A percentile compares a stretch with the other conserved stretches of the same genome.
phyloP scores from a whole-genome alignment of 495 filamentous ascomycete species.

The Daldinia grandis region DNA sequence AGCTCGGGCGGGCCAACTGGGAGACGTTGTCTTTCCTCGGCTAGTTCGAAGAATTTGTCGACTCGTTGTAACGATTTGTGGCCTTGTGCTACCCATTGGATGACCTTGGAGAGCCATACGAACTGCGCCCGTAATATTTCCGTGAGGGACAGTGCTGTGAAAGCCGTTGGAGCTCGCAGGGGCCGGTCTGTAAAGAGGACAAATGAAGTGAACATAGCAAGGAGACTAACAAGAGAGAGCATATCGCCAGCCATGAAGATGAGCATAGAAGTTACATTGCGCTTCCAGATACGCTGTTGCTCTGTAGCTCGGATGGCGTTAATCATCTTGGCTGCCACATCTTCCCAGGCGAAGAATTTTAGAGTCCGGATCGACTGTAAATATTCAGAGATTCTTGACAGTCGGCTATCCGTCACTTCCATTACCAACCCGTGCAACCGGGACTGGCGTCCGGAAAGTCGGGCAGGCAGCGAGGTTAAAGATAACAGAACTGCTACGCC shows the following conservation, averaged over 20 bases:
- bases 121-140: slow-evolving; percentile 5
- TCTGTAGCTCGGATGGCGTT: background rate
- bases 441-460: background rate
- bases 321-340: background rate
- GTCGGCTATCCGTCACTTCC: slow-evolving; percentile 1
- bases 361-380: slow-evolving; percentile 4
- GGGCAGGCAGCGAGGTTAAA: background rate
- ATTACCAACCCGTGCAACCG: slow-evolving; percentile 1
- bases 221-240: background rate
- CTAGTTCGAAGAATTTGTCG: background rate
- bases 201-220: background rate
- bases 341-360: slow-evolving; percentile 8
- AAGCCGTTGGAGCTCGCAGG: background rate
- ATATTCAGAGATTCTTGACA: slow-evolving; percentile 3
- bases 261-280: slow-evolving; percentile 1
- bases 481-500: background rate
- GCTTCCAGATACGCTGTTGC: slow-evolving; percentile 3
- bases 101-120: slow-evolving; percentile 2
- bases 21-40: background rate
- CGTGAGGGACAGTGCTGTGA: slow-evolving; percentile 1
- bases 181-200: background rate
- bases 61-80: background rate
- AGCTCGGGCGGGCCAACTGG: background rate
- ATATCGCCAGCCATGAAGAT: slow-evolving; percentile 2
- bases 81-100: background rate